Percentiles rank a stretch among this genome's conserved stretches.
These are phyloP conservation scores for Vanilla planifolia DNA, from an alignment of 106 monocot species.

Conservation along the genomic window DNA sequence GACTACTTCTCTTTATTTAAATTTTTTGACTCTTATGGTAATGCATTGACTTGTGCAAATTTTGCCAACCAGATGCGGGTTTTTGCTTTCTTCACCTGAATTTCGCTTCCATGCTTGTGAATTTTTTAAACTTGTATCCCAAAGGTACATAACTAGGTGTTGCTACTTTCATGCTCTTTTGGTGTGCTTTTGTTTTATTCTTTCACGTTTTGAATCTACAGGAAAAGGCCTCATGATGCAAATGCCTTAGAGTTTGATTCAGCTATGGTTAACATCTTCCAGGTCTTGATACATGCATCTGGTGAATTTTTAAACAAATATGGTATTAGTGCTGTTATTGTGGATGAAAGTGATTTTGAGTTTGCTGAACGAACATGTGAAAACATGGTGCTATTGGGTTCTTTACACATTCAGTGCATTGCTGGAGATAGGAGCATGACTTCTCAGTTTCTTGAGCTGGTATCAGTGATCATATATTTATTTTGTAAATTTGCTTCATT, in stretches of 20 bases:
- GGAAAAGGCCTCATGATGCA: constrained; percentile 81
- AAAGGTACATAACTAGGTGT: constrained; percentile 45
- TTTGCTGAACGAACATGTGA: constrained; percentile 83
- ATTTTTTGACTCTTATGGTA: no score
- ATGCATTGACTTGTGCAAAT: no score
- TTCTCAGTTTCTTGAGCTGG: constrained; percentile 76
- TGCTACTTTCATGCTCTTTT: not conserved
- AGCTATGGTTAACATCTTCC: constrained; percentile 64
- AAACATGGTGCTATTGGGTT: constrained; percentile 77
- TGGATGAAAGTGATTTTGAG: constrained; percentile 81
- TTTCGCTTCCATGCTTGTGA: constrained; percentile 96
- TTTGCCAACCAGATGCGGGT: constrained; percentile 66
- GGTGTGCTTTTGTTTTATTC: constrained; percentile 1
- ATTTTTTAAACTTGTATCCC: constrained; percentile 82
- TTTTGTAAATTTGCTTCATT: no score
- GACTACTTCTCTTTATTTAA: not conserved
- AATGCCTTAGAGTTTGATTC: constrained; percentile 61
- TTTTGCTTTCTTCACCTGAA: constrained; percentile 73
- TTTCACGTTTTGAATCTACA: constrained; percentile 16
- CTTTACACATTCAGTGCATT: constrained; percentile 71
- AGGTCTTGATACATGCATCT: constrained; percentile 73
- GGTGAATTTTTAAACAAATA: constrained; percentile 60
- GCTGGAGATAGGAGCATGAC: constrained; percentile 27
- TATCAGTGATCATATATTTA: constrained; percentile 10
- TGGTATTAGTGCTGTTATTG: constrained; percentile 23